A percentile compares a stretch with the other conserved stretches of the same genome.
Conservation (phyloP, 805 yeast genomes). For the Yarrowia sp. region DNA sequence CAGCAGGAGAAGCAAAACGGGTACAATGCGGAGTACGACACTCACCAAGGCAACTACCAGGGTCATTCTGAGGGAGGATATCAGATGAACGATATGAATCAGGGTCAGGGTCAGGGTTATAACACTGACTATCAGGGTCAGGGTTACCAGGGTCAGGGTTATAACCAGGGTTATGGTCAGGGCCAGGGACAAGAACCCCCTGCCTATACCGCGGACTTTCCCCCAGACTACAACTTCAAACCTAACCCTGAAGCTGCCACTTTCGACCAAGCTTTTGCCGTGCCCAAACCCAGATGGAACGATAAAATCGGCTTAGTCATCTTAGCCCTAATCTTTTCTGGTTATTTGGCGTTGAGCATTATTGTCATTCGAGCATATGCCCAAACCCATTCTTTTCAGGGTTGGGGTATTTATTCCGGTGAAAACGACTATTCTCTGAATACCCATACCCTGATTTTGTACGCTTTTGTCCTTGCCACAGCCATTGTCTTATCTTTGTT, state of each 20-base stretch:
- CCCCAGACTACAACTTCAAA: constrained; percentile 27
- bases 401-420: constrained; percentile 59
- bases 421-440: constrained; percentile 60
- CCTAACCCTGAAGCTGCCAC: constrained; percentile 41
- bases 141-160: background rate
- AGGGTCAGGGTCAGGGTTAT: background rate
- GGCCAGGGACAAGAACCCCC: background rate
- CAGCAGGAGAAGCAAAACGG: constrained; percentile 28
- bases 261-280: constrained; percentile 68
- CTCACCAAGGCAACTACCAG: background rate
- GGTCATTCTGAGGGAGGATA: background rate
- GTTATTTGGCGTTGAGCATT: constrained; percentile 68
- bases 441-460: constrained; percentile 69
- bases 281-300: constrained; percentile 61
- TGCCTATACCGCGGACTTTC: background rate
- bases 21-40: constrained; percentile 27
- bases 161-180: background rate
- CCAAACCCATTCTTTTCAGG: constrained; percentile 53
- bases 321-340: constrained; percentile 48
- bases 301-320: constrained; percentile 57
- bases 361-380: constrained; percentile 66
- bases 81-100: constrained; percentile 1
- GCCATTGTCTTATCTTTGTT: constrained; percentile 56
- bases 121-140: background rate
- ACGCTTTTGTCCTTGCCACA: constrained; percentile 62